Conservation (phyloP, 441 rosid genomes). For the Adansonia rubrostipa region DNA sequence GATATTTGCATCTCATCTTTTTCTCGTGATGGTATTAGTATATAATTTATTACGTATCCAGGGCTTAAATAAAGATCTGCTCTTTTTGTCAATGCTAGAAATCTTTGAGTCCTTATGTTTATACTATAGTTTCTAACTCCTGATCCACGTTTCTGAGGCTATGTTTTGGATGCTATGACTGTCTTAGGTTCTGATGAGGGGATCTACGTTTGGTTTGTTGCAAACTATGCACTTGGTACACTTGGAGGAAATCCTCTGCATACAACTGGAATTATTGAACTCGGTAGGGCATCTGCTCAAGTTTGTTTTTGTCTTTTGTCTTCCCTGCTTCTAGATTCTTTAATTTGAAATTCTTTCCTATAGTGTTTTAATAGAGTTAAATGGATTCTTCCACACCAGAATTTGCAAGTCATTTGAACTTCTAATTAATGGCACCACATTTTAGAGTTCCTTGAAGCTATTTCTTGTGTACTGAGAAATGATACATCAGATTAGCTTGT, state of each 20-base stretch:
- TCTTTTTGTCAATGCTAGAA: not conserved
- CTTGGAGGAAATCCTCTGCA: slow-evolving; percentile 74
- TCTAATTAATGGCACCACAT: not conserved
- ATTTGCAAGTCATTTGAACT: slow-evolving; percentile 3
- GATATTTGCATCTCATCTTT: not conserved
- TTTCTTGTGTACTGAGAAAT: slow-evolving; percentile 13
- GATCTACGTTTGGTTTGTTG: slow-evolving; percentile 87
- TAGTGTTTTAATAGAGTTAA: not conserved
- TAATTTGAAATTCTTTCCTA: not conserved
- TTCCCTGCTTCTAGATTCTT: slow-evolving; percentile 3
- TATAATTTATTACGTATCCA: not conserved
- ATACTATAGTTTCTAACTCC: not conserved
- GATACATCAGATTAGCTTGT: not conserved
- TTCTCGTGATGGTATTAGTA: not conserved
- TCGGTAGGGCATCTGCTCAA: slow-evolving; percentile 96
- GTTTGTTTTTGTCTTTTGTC: slow-evolving; percentile 36
- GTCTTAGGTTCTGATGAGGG: slow-evolving; percentile 88
- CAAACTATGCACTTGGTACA: slow-evolving; percentile 75
- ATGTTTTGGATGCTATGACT: slow-evolving; percentile 26
- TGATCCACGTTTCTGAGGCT: slow-evolving; percentile 8
- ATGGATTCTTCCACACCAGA: not conserved
- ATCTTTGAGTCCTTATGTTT: not conserved
- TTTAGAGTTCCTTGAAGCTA: slow-evolving; percentile 6
- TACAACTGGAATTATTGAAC: slow-evolving; percentile 88
- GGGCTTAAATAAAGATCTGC: not conserved